Evolutionary conservation across 192 early-diverging fungal genomes (phyloP).

Genomic region (Oehlia diaphana): DNA sequence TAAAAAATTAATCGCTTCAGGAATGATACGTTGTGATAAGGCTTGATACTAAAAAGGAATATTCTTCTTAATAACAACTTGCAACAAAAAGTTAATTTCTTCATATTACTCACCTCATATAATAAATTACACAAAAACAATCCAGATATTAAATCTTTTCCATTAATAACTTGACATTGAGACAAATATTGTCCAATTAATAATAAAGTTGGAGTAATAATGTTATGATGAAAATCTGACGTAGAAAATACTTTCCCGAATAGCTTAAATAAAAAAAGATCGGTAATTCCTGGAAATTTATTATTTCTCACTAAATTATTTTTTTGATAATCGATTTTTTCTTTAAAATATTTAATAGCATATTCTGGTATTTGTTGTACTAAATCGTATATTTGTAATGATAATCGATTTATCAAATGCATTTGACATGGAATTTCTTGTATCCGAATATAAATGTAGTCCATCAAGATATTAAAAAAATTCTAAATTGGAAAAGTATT

Average conservation of each 20-base stretch:
- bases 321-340: slow-evolving; percentile 46
- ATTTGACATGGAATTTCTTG: neutral
- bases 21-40: slow-evolving; percentile 72
- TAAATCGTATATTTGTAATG: neutral
- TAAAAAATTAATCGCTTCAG: slow-evolving; percentile 74
- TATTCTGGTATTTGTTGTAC: neutral
- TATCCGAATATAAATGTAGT: neutral
- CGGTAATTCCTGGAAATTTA: slow-evolving; percentile 53
- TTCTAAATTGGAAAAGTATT: neutral
- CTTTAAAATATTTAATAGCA: slow-evolving; percentile 58
- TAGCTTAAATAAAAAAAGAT: slow-evolving; percentile 66
- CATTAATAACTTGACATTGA: slow-evolving; percentile 57
- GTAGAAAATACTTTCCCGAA: slow-evolving; percentile 83
- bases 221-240: slow-evolving; percentile 87
- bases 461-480: neutral
- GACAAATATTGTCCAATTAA: slow-evolving; percentile 77
- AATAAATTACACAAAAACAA: slow-evolving; percentile 76
- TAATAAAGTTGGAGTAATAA: slow-evolving; percentile 82
- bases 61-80: neutral
- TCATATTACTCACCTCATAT: slow-evolving; percentile 53
- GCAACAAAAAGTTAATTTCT: neutral
- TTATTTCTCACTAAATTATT: slow-evolving; percentile 28
- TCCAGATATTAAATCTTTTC: slow-evolving; percentile 69
- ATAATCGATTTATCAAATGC: neutral
- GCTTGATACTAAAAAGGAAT: slow-evolving; percentile 53